Percentiles rank a stretch among this genome's conserved stretches.
Conservation (phyloP, 257 asterid species). For the Primulina tabacum region DNA sequence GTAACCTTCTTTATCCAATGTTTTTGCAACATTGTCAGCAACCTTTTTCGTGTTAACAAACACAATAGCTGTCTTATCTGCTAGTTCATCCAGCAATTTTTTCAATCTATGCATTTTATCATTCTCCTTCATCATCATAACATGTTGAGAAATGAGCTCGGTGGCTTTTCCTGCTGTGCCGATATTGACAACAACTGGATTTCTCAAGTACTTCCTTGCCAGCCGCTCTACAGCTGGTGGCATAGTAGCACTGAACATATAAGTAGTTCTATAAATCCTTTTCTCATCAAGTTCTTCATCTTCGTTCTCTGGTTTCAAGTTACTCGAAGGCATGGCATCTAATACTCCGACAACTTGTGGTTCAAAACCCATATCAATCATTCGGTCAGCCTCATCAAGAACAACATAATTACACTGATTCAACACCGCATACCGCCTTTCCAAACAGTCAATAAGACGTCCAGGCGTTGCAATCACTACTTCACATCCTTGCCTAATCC, state of each 20-base stretch:
- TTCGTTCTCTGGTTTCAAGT: slow-evolving; percentile 61
- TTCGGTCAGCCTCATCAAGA: slow-evolving; percentile 63
- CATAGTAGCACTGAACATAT: slow-evolving; percentile 68
- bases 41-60: slow-evolving; percentile 52
- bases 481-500: slow-evolving; percentile 58
- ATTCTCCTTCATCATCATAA: slow-evolving; percentile 50
- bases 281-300: slow-evolving; percentile 38
- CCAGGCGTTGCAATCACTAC: slow-evolving; percentile 69
- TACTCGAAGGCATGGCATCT: slow-evolving; percentile 67
- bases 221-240: slow-evolving; percentile 61
- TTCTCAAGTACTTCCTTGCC: slow-evolving; percentile 56
- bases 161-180: slow-evolving; percentile 67
- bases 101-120: slow-evolving; percentile 52
- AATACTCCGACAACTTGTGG: slow-evolving; percentile 60
- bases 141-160: slow-evolving; percentile 50
- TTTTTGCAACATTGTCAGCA: slow-evolving; percentile 50
- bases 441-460: slow-evolving; percentile 57
- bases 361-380: slow-evolving; percentile 74
- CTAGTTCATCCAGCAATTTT: slow-evolving; percentile 50
- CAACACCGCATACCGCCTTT: slow-evolving; percentile 51
- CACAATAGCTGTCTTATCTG: slow-evolving; percentile 60
- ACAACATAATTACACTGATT: slow-evolving; percentile 63
- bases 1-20: slow-evolving; percentile 43
- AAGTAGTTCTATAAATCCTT: slow-evolving; percentile 48
- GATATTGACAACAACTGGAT: slow-evolving; percentile 61